A percentile compares a stretch with the other conserved stretches of the same genome.
Evolutionary conservation across 805 yeast genomes (phyloP).

Genomic region (Yamadazyma sp.): DNA sequence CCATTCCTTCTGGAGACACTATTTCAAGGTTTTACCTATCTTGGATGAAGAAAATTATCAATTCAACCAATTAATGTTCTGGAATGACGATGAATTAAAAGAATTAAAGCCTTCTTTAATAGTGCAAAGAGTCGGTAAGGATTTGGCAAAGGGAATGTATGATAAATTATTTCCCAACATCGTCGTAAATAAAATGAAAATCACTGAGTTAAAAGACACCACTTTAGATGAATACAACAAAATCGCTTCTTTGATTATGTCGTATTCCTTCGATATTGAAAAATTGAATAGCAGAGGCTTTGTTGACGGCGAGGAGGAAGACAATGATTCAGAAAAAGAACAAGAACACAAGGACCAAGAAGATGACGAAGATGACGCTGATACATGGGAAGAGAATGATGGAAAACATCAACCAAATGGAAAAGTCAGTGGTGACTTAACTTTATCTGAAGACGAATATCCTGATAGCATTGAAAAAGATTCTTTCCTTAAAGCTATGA

Average conservation of each 20-base stretch:
- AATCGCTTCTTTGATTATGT: slow-evolving; percentile 78
- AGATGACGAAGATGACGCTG: slow-evolving; percentile 1
- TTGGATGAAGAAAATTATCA: slow-evolving; percentile 22
- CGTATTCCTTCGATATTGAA: slow-evolving; percentile 87
- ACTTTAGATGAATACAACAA: slow-evolving; percentile 60
- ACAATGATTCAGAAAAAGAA: slow-evolving; percentile 21
- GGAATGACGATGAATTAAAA: slow-evolving; percentile 63
- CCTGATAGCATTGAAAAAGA: slow-evolving; percentile 18
- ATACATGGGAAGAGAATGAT: not conserved
- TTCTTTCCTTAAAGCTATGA: slow-evolving; percentile 72
- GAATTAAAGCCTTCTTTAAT: slow-evolving; percentile 68
- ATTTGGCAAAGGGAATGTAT: slow-evolving; percentile 62
- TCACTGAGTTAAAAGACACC: slow-evolving; percentile 29
- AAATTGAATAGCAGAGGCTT: slow-evolving; percentile 22
- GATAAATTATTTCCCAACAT: slow-evolving; percentile 38
- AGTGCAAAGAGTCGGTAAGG: slow-evolving; percentile 65
- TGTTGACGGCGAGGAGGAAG: slow-evolving; percentile 21
- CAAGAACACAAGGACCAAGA: slow-evolving; percentile 1
- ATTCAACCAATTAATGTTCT: slow-evolving; percentile 73
- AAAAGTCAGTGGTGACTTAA: slow-evolving; percentile 4
- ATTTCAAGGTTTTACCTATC: slow-evolving; percentile 69
- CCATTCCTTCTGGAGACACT: slow-evolving; percentile 62
- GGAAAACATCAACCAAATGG: no score
- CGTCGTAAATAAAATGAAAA: slow-evolving; percentile 24
- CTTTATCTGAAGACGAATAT: slow-evolving; percentile 10